These are phyloP conservation scores for Chlorella sorokiniana DNA, from an alignment of 139 green algal species.

Conservation along the genomic window DNA sequence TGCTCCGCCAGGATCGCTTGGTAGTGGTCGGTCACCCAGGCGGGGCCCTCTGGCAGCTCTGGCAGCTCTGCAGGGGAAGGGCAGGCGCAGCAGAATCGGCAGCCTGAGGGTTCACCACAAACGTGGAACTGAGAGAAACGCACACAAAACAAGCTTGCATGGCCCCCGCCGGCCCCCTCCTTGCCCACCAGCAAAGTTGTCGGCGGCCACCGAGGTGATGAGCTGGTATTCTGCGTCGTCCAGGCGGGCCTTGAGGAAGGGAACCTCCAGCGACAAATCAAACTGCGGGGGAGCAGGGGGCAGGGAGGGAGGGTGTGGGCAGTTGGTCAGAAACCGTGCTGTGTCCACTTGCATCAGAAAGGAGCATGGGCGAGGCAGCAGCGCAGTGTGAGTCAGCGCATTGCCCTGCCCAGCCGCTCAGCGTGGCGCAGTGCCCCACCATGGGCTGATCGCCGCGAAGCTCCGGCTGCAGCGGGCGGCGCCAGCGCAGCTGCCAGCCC, in stretches of 20 bases:
- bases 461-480: constrained; percentile 31
- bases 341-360: neutral
- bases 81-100: neutral
- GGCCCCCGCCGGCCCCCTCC: no score
- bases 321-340: neutral
- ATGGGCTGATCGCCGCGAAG: constrained; percentile 14
- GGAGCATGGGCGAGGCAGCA: no score
- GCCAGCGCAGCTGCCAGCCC: constrained; percentile 40
- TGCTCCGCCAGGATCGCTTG: constrained; percentile 20
- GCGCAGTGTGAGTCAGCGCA: no score
- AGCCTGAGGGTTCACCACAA: neutral
- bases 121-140: no score
- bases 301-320: neutral
- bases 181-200: constrained; percentile 62
- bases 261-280: constrained; percentile 62
- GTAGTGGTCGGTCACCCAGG: constrained; percentile 38
- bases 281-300: constrained; percentile 13
- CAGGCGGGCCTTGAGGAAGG: constrained; percentile 59
- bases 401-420: no score
- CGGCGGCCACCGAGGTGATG: constrained; percentile 65
- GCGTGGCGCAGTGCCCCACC: neutral
- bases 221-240: constrained; percentile 76
- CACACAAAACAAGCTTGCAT: no score
- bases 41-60: constrained; percentile 1
- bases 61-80: constrained; percentile 3